Evolutionary conservation across 1,284 basidiomycete species (phyloP), one percentile per base, ranked within the genome.

Genomic region (Ceratobasidium sp.): DNA sequence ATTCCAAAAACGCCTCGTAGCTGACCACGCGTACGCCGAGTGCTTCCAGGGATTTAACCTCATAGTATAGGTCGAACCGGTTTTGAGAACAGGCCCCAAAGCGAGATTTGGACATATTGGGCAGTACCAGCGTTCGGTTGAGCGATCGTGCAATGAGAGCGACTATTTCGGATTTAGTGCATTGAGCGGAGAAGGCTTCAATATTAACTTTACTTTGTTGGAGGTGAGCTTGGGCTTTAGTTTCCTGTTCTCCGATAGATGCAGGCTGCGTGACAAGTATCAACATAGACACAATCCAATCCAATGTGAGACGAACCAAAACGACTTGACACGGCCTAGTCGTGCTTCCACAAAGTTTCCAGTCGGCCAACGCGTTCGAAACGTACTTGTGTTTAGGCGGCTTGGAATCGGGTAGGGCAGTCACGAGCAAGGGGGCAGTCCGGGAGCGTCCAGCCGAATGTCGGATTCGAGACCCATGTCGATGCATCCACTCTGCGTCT

Each of bases 171-270:
- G 41, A 14, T 53, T 53, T 7, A n/a, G n/a, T n/a, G 53, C 22
- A 27, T 39, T 24, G 13, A 39, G 14, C n/a, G 31, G 11, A 22
- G 59, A 22, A 16, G n/a, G 58, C 4, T 6, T 14, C 2, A 61
- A 9, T 31, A 41, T 11, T 43, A 46, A 9, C 63, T 4, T 34
- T 31, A 69, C 66, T 69, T 58, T 75, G 74, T 34, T 68, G 62
- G 14, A 75, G 41, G 46, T 75, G 74, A 13, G n/a, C 13, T 37
- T 59, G 48, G 7, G 74, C 74, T 27, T 69, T 68, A 5, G 53
- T 48, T 37, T 75, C 74, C 41, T 75, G 63, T 37, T 75, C 74
- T 48, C 54, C 74, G 22, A 75, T 69, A n/a, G 63, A 54, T 27
- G 19, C 64, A 13, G 29, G 27, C 61, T 62, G 31, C 49, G 11